A percentile compares a stretch with the other conserved stretches of the same genome.
These are phyloP conservation scores for Scheffersomyces ergatensis DNA, from an alignment of 805 yeast genomes.

Conservation along the genomic window DNA sequence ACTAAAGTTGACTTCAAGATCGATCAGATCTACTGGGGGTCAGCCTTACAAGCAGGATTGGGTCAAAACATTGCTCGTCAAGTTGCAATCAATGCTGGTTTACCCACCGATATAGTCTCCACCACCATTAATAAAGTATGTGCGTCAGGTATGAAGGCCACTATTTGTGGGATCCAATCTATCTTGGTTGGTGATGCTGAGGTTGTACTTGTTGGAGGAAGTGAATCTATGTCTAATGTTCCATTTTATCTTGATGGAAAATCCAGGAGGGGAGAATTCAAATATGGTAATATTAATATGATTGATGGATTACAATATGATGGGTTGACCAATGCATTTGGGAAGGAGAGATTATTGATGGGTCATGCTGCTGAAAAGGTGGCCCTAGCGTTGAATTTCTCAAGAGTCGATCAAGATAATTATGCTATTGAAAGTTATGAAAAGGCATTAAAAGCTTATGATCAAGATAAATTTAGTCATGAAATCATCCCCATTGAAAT, in stretches of 20 bases:
- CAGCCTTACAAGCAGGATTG: background rate
- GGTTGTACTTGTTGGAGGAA: conserved; percentile 90
- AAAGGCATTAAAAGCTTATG: conserved; percentile 78
- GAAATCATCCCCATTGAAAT: conserved; percentile 84
- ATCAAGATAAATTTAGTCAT: conserved; percentile 69
- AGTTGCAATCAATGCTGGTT: background rate
- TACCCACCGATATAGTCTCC: background rate
- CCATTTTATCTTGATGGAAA: conserved; percentile 76
- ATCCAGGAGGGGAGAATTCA: conserved; percentile 77
- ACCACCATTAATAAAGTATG: background rate
- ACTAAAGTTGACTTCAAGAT: background rate
- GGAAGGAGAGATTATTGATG: conserved; percentile 53
- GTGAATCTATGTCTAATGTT: conserved; percentile 87
- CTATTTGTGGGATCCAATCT: background rate
- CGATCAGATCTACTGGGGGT: background rate
- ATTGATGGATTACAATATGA: conserved; percentile 16
- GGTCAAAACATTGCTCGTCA: background rate
- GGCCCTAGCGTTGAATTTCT: conserved; percentile 59
- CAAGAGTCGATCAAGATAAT: conserved; percentile 75
- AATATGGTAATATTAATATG: conserved; percentile 75
- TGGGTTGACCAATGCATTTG: conserved; percentile 20
- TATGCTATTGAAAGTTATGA: conserved; percentile 86
- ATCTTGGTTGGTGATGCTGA: conserved; percentile 69
- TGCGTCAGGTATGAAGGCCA: background rate
- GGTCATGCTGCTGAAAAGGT: conserved; percentile 94